Base-by-base conservation (phyloP, 768 basidiomycete species). In the Serendipita indica region DNA sequence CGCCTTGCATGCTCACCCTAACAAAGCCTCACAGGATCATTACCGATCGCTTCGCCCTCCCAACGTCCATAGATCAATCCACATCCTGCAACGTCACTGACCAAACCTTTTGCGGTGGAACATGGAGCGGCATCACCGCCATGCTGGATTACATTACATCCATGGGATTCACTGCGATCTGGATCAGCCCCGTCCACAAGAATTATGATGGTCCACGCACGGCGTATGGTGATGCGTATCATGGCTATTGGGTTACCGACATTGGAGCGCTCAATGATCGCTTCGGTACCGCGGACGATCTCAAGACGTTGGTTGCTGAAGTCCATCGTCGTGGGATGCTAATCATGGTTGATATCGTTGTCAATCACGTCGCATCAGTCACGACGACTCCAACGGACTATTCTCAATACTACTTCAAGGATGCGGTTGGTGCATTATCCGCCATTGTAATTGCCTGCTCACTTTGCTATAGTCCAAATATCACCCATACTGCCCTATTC, bases 91-190 rank as follows among this genome's bases (percentile, higher is more conserved):
- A 84, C 64, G 75, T 79, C 3, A 72, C 68, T 27, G 66, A 74
- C 20, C 83, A 80, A 65, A 83, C 82, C 0, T 88, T 80, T 75
- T 91, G 88, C 61, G 89, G 89, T n/a, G 87, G 89, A 3, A 87
- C 82, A n/a, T 90, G 86, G 85, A 52, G 60, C 45, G 79, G 79
- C 6, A 78, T 90, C 62, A 78, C 74, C 60, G 73, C 79, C 62
- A 84, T 88, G 67, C 74, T 91, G n/a, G 87, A 90, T 67, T 93
- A 91, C 65, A 82, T 93, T 54, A 81, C 88, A 64, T 69, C 81
- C 60, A 85, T 84, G 60, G 88, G 88, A 2, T 89, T 89, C 70
- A 86, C 86, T 13, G 86, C 60, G 82, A 82, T 89, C 45, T 90
- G 87, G 87, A 89, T 88, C 61, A 86, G 83, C 61, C 89, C 88